A percentile compares a stretch with the other conserved stretches of the same genome.
Conservation (phyloP, 2,329 filamentous ascomycete genomes). For the Gaeumannomyces tritici region DNA sequence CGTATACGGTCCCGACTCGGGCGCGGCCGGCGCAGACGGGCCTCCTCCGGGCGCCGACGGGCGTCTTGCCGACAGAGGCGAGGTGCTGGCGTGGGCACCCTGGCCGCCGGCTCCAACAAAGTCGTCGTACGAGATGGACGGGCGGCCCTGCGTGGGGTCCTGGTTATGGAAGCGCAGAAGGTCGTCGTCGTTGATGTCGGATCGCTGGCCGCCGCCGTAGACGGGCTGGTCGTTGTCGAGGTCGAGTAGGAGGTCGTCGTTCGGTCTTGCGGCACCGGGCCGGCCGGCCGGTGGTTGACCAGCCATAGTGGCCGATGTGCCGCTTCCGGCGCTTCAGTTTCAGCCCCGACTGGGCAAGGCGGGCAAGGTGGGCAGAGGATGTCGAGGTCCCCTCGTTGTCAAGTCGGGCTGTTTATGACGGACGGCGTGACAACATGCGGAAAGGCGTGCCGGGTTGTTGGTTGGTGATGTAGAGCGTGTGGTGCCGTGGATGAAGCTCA, state of each 20-base stretch:
- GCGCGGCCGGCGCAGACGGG: slow-evolving; percentile 10
- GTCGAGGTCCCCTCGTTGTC: background rate
- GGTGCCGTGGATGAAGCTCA: background rate
- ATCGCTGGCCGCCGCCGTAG: slow-evolving; percentile 68
- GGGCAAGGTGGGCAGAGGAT: background rate
- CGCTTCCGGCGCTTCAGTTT: background rate
- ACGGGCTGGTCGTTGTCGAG: slow-evolving; percentile 60
- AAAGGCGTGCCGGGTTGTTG: background rate
- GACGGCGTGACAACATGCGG: background rate
- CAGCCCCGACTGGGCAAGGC: background rate
- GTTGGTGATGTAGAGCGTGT: background rate
- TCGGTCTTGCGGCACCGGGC: slow-evolving; percentile 16
- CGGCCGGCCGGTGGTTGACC: slow-evolving; percentile 4
- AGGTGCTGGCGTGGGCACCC: slow-evolving; percentile 11
- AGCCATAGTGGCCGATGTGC: background rate
- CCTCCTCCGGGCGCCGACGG: slow-evolving; percentile 16
- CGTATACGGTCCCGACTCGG: slow-evolving; percentile 32
- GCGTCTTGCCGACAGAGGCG: slow-evolving; percentile 7
- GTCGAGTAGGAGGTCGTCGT: slow-evolving; percentile 64
- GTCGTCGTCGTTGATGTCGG: slow-evolving; percentile 62
- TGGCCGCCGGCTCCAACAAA: slow-evolving; percentile 63
- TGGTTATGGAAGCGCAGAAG: slow-evolving; percentile 54
- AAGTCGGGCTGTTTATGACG: background rate
- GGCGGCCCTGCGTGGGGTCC: slow-evolving; percentile 57
- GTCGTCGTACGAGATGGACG: slow-evolving; percentile 89